Evolutionary conservation across 495 filamentous ascomycete species (phyloP), one percentile per base, ranked within the genome.

Genomic region (Clavariopsis aquatica): DNA sequence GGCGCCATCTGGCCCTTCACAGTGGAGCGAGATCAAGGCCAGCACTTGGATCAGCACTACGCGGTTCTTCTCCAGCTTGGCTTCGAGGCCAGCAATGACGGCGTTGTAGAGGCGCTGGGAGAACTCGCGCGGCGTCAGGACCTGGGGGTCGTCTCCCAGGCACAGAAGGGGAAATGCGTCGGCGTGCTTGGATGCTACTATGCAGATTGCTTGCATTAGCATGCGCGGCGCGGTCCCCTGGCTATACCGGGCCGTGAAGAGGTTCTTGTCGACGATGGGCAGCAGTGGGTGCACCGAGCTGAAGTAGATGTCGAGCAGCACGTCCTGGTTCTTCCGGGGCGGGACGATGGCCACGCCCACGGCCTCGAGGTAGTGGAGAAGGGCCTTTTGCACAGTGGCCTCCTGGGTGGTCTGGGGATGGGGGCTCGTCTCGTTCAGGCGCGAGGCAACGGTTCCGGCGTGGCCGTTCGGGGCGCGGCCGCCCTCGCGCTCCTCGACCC

Each of bases 11-110:
- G 69, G 63, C 76, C 82, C 47, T 78, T 80, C 49, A 77, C 78
- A 12, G 77, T 84, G 34, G 75, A 84, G 52, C 78, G 78, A 70
- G 72, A 84, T 64, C 22, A 77, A 55, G 6, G 75, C 73, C 24
- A 73, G 52, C 7, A 72, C 72, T 27, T 72, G 71, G 5, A 86
- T 79, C 1, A 74, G 66, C 23, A 73, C 69, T 24, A 76, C 55
- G 24, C 72, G 71, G 45, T 77, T 71, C 46, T 68, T 68, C 49
- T 71, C 71, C 15, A 71, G 60, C 23, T 70, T 69, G 29, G 71
- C 69, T 49, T 69, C 65, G 15, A 77, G 68, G 4, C 67, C 62
- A 5, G 69, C 68, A n/a, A 72, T 66, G 31, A 75, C 61, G 28
- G 71, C 65, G 22, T 59, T 64, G 45, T 76, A 72, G 8, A 77